These are phyloP conservation scores for Lactarius pseudohatsudake DNA, from an alignment of 768 basidiomycete species.

Conservation along the genomic window DNA sequence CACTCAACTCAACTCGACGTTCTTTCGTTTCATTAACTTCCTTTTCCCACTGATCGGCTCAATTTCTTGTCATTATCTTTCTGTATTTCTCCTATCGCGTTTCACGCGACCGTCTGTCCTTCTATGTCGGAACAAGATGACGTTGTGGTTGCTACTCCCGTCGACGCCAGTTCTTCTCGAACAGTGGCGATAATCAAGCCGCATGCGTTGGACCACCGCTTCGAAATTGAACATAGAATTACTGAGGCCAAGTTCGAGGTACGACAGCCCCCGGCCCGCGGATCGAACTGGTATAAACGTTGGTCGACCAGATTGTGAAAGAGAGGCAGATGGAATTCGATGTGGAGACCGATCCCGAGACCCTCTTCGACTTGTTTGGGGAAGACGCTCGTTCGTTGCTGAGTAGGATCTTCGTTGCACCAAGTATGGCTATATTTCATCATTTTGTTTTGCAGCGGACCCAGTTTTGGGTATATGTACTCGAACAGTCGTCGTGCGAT, in stretches of 20 bases:
- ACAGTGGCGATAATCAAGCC: slow-evolving; percentile 85
- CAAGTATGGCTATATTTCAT: slow-evolving; percentile 2
- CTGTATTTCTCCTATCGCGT: slow-evolving; percentile 8
- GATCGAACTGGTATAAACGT: slow-evolving; percentile 20
- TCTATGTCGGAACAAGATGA: slow-evolving; percentile 19
- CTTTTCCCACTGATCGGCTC: slow-evolving; percentile 19
- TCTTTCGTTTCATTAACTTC: slow-evolving; percentile 19
- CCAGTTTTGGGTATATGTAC: slow-evolving; percentile 92
- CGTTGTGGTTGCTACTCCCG: not conserved
- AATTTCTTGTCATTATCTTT: slow-evolving; percentile 23
- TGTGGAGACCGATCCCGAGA: slow-evolving; percentile 76
- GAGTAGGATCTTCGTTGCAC: slow-evolving; percentile 52
- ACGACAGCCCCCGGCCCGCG: slow-evolving; percentile 29
- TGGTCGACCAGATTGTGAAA: slow-evolving; percentile 65
- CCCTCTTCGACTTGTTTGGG: slow-evolving; percentile 77
- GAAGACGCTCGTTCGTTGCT: slow-evolving; percentile 70
- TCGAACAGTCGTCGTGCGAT: slow-evolving; percentile 80
- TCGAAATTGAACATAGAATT: slow-evolving; percentile 79
- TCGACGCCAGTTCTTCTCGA: slow-evolving; percentile 40
- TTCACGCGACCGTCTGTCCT: slow-evolving; percentile 22
- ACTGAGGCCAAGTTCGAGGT: slow-evolving; percentile 84
- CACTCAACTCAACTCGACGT: not conserved
- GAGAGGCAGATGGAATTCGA: slow-evolving; percentile 90
- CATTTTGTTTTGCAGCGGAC: slow-evolving; percentile 49
- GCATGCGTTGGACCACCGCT: slow-evolving; percentile 68